phyloP scores from a whole-genome alignment of 1,284 basidiomycete genomes.

The Coniferiporia sulphurascens region DNA sequence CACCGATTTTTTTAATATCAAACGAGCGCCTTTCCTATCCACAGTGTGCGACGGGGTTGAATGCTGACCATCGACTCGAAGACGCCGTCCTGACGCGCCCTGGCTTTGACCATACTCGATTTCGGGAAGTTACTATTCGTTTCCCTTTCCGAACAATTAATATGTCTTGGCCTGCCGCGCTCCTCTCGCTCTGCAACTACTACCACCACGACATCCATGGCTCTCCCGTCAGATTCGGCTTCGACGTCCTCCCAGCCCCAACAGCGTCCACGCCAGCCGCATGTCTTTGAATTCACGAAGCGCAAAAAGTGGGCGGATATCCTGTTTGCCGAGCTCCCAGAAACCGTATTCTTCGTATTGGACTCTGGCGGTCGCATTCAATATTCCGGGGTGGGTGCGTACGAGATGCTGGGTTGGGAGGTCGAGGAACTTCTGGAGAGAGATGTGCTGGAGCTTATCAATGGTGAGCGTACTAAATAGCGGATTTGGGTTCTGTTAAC shows the following conservation, averaged over 20 bases:
- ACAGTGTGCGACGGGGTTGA: no score
- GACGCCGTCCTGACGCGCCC: not conserved
- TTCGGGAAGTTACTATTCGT: not conserved
- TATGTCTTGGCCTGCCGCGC: not conserved
- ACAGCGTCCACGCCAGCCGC: slow-evolving; percentile 1
- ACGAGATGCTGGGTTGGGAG: slow-evolving; percentile 70
- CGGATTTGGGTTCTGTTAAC: not conserved
- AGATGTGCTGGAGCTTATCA: slow-evolving; percentile 60
- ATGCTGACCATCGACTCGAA: not conserved
- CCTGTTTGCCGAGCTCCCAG: slow-evolving; percentile 72
- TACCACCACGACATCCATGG: slow-evolving; percentile 1
- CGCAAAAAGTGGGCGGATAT: slow-evolving; percentile 83
- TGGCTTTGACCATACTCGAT: not conserved
- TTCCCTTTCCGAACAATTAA: not conserved
- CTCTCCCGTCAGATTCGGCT: not conserved
- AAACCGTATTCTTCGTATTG: slow-evolving; percentile 66
- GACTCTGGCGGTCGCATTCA: slow-evolving; percentile 56
- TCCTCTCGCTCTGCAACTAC: not conserved
- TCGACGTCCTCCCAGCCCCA: not conserved
- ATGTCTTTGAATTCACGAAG: slow-evolving; percentile 73
- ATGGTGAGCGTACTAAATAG: slow-evolving; percentile 39
- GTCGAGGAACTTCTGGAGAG: slow-evolving; percentile 68
- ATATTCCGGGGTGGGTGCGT: slow-evolving; percentile 66
- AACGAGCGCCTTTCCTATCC: no score
- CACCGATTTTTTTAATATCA: no score